Percentiles rank a stretch among this genome's conserved stretches.
These are phyloP conservation scores for Populus tremula DNA, from an alignment of 345 rosid genomes.

Conservation along the genomic window DNA sequence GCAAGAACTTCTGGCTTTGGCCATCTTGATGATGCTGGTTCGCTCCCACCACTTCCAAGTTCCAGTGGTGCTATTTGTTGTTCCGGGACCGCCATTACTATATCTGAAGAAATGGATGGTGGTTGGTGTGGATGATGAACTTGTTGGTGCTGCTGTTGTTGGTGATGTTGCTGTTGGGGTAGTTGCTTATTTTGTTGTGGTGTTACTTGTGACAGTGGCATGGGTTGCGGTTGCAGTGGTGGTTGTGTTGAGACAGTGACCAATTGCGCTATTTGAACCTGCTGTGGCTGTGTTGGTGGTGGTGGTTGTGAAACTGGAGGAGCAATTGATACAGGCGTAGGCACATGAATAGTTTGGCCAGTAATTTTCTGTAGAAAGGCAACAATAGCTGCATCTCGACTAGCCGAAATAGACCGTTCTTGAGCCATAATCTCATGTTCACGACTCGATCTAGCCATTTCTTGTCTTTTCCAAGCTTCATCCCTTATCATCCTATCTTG, in stretches of 20 bases:
- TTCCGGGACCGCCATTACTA: conserved; percentile 50
- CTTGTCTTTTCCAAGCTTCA: conserved; percentile 83
- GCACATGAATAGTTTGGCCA: conserved; percentile 68
- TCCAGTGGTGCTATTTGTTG: conserved; percentile 41
- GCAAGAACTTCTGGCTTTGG: conserved; percentile 21
- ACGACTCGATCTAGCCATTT: conserved; percentile 54
- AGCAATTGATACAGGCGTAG: conserved; percentile 28
- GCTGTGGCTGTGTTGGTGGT: conserved; percentile 22
- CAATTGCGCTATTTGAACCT: conserved; percentile 14
- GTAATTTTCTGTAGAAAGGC: conserved; percentile 70
- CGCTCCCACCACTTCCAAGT: conserved; percentile 22
- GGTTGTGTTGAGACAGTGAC: conserved; percentile 13
- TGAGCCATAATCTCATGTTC: conserved; percentile 71
- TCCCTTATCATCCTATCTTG: conserved; percentile 71
- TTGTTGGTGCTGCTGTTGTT: conserved; percentile 18
- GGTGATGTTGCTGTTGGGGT: not conserved
- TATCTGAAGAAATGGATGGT: conserved; percentile 21
- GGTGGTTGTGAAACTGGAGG: conserved; percentile 28
- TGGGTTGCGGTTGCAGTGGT: not conserved
- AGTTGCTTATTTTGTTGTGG: conserved; percentile 5
- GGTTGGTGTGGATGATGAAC: conserved; percentile 23
- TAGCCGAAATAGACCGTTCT: conserved; percentile 62
- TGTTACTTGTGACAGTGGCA: not conserved
- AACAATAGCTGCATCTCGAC: conserved; percentile 64
- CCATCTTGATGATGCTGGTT: conserved; percentile 28